Base-by-base conservation (phyloP, 805 yeast genomes). In the Helenozyma baotianmanensis region DNA sequence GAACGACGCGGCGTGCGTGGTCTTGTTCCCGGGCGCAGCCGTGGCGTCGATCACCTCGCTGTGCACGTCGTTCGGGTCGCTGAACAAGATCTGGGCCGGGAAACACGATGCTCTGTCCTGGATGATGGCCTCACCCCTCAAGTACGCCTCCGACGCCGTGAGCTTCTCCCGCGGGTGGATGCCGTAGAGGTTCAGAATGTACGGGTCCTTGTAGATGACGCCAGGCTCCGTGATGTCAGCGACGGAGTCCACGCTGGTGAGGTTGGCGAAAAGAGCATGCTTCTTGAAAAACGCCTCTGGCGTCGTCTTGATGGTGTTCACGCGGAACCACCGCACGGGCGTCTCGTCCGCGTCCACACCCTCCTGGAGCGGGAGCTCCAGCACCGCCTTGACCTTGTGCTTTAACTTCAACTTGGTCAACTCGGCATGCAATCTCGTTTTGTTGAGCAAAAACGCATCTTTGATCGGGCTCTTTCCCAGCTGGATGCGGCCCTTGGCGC, bases 1-100 rank as follows among this genome's bases (percentile, higher is more conserved):
- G 31, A 74, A 64, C 0, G 92, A 76, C 0, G 96, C 96, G 14
- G 82, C 62, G 60, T 90, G 97, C 0, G 97, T 86, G 0, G 99
- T 92, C 56, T 92, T 94, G 58, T 92, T 92, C 4, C 99, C 99
- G 4, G 99, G 99, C 0, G 99, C 98, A 2, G 97, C 89, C 62
- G 97, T 89, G 1, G 96, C 82, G 60, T 92, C 99, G 27, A 92
- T 83, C 9, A 88, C 77, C 15, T 68, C 58, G 38, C 74, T 80
- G 27, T 80, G 82, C 2, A 33, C 31, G 4, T 74, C 66, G 1
- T 54, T 35, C 1, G 90, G 85, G 33, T 60, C 62, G 24, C 46
- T 39, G 40, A 75, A 68, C 29, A 92, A 60, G 17, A 92, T 88
- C 39, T 76, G 78, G 0, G 94, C 96, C 0, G 99, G 99, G 53